These are phyloP conservation scores for Solanum chiquidenum DNA, from an alignment of 257 asterid species.

Conservation along the genomic window DNA sequence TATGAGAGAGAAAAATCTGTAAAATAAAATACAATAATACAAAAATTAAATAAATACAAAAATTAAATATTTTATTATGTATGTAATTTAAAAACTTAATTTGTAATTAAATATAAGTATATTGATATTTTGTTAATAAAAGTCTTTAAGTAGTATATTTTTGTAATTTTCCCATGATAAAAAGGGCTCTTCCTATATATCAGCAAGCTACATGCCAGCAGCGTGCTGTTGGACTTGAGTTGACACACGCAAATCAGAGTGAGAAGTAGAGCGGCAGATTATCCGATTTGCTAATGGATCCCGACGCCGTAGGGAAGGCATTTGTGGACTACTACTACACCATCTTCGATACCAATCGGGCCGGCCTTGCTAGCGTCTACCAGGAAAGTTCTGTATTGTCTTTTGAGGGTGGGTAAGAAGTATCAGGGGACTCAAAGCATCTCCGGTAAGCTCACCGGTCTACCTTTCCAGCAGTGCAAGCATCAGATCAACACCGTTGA, in stretches of 20 bases:
- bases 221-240: neutral
- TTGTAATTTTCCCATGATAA: no score
- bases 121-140: no score
- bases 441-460: slow-evolving; percentile 19
- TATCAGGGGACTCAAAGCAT: slow-evolving; percentile 31
- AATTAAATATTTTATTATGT: no score
- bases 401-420: slow-evolving; percentile 60
- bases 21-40: no score
- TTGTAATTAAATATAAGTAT: no score
- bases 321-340: slow-evolving; percentile 50
- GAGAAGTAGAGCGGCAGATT: neutral
- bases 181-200: neutral
- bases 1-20: no score
- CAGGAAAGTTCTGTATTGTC: slow-evolving; percentile 39
- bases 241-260: neutral
- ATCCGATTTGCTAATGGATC: slow-evolving; percentile 26
- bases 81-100: no score
- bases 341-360: slow-evolving; percentile 37
- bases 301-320: slow-evolving; percentile 39
- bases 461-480: slow-evolving; percentile 52
- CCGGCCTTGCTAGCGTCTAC: slow-evolving; percentile 30
- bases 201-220: neutral
- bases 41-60: no score
- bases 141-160: no score
- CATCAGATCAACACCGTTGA: slow-evolving; percentile 42